Evolutionary conservation across 768 basidiomycete genomes (phyloP).

Genomic region (Mycena indigotica): DNA sequence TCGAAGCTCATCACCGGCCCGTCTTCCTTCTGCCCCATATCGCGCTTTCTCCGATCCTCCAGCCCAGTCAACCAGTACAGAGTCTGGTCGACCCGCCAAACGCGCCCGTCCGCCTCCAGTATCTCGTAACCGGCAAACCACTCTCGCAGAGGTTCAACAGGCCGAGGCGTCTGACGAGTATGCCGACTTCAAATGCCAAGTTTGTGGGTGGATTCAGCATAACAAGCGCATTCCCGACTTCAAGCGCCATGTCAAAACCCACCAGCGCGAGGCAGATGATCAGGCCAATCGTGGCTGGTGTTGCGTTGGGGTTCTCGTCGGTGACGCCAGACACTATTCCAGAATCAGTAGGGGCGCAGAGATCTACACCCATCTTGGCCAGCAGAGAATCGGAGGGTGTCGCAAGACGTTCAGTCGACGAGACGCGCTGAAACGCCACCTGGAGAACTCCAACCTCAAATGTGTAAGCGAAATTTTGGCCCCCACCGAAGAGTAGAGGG

Average conservation of each 20-base stretch:
- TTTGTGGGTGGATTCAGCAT: slow-evolving; percentile 48
- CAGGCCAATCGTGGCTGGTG: slow-evolving; percentile 36
- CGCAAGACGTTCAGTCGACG: slow-evolving; percentile 43
- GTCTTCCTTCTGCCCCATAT: background rate
- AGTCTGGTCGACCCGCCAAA: slow-evolving; percentile 21
- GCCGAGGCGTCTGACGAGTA: slow-evolving; percentile 25
- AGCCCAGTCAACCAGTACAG: too few species aligned
- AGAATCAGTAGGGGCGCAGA: slow-evolving; percentile 19
- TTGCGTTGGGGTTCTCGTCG: slow-evolving; percentile 43
- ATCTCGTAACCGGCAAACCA: slow-evolving; percentile 50
- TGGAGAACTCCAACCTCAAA: slow-evolving; percentile 34
- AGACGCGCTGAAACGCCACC: slow-evolving; percentile 50
- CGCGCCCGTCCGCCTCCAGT: slow-evolving; percentile 37
- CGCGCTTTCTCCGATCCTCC: slow-evolving; percentile 1
- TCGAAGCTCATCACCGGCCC: slow-evolving; percentile 15
- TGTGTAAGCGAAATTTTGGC: slow-evolving; percentile 31
- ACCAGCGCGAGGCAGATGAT: slow-evolving; percentile 48
- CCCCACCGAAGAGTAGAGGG: slow-evolving; percentile 17
- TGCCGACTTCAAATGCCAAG: slow-evolving; percentile 44
- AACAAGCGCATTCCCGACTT: slow-evolving; percentile 60
- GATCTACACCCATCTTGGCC: slow-evolving; percentile 29
- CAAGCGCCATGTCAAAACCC: slow-evolving; percentile 59
- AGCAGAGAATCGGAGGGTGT: slow-evolving; percentile 45
- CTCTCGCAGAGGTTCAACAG: slow-evolving; percentile 26
- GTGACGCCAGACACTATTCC: background rate